Evolutionary conservation across 495 filamentous ascomycete genomes (phyloP), one percentile per base, ranked within the genome.

Genomic region (Aspergillus incahuasiensis): DNA sequence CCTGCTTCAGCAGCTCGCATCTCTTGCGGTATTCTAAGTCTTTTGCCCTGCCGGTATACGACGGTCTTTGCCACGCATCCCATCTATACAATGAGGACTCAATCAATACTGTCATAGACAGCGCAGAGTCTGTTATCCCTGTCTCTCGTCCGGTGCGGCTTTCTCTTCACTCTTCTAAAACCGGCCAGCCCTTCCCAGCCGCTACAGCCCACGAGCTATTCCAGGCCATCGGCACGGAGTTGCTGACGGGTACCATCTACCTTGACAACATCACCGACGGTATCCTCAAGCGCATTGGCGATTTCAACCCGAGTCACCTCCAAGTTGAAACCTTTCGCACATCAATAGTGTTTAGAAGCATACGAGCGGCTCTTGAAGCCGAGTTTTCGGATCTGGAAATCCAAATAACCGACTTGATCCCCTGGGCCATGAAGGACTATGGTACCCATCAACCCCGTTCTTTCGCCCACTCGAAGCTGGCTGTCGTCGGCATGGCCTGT

Each of bases 401-500:
- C 20, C 40, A 50, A 18, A 8, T 50, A 34, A 24, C 21, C 13
- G 48, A 50, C 34, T 21, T 50, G 48, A 40, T 50, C 20, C 48
- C 48, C 15, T 50, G 48, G 48, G 19, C 48, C 3, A 5, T 50
- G 12, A 40, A 16, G 21, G 48, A 50, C 19, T 50, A 50, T 50
- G 34, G 32, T 39, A 21, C 48, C 34, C 32, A 28, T 4, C 48
- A 40, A 34, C 48, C 48, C 9, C 48, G 48, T 40, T 50, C 48
- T 9, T 50, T 50, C 5, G 46, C 40, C 13, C 44, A 44, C 6
- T 43, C 52, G 18, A 60, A 60, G 28, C 32, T 86, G 48, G 83
- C 82, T 16, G 74, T 86, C 34, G 68, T 86, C 50, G 82, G 83
- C 39, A 75, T 86, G 69, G 75, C 77, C 20, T 82, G 81, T 56